Conservation (phyloP, 2,329 filamentous ascomycete genomes). For the Huntiella bhutanensis region DNA sequence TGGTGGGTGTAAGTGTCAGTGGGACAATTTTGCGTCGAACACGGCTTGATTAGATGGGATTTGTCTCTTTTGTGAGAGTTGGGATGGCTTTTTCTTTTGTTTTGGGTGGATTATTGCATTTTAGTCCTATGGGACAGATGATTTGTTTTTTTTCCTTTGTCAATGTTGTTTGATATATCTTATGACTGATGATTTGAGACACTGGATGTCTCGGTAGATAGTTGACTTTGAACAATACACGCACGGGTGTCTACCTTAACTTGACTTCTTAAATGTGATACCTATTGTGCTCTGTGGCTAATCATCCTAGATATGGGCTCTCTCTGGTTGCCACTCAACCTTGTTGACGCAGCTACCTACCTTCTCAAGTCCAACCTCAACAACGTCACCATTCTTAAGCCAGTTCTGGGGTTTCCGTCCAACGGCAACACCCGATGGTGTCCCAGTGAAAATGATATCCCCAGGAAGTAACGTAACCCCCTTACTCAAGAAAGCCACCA, state of each 20-base stretch:
- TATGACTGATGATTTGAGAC: not conserved
- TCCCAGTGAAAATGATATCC: slow-evolving; percentile 49
- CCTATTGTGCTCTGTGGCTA: not conserved
- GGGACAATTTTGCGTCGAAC: slow-evolving; percentile 26
- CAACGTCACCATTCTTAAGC: slow-evolving; percentile 50
- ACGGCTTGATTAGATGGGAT: not conserved
- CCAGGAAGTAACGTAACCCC: slow-evolving; percentile 45
- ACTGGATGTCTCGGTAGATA: not conserved
- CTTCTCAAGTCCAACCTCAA: slow-evolving; percentile 47
- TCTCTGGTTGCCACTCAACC: slow-evolving; percentile 17
- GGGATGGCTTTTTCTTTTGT: not conserved
- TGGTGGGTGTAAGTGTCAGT: slow-evolving; percentile 43
- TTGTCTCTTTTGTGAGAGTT: not conserved
- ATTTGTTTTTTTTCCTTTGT: not conserved
- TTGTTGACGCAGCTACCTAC: slow-evolving; percentile 42
- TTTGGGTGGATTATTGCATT: not conserved
- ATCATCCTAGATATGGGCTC: slow-evolving; percentile 14
- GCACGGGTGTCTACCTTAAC: not conserved
- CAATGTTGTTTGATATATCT: not conserved
- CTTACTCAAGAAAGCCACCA: slow-evolving; percentile 38
- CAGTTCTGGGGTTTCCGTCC: slow-evolving; percentile 46
- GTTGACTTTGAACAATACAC: not conserved
- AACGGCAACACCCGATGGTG: slow-evolving; percentile 53
- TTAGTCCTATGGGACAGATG: not conserved
- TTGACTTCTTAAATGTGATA: not conserved